Conservation (phyloP, 2,329 filamentous ascomycete genomes). For the Ophiobolus disseminans region DNA sequence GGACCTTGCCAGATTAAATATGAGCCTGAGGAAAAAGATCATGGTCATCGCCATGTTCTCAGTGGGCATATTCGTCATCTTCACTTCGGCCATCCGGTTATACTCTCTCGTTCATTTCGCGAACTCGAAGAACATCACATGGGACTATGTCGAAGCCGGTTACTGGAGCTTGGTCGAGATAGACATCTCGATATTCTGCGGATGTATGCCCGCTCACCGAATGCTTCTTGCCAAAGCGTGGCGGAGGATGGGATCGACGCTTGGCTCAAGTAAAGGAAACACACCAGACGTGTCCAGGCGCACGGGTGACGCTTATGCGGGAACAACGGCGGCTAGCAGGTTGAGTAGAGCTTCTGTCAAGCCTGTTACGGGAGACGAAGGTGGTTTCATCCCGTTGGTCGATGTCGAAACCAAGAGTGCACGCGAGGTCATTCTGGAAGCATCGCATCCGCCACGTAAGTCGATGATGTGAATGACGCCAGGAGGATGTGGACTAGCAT, state of each 20-base stretch:
- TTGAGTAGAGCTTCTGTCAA: conserved; percentile 18
- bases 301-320: neutral
- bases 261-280: conserved; percentile 12
- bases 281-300: conserved; percentile 5
- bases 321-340: conserved; percentile 5
- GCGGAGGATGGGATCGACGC: conserved; percentile 22
- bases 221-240: conserved; percentile 20
- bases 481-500: too few species aligned
- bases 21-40: conserved; percentile 43
- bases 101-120: conserved; percentile 52
- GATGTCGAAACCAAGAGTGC: conserved; percentile 23
- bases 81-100: conserved; percentile 52
- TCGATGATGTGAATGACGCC: conserved; percentile 11
- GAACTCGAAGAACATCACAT: conserved; percentile 49
- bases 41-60: conserved; percentile 47
- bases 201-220: conserved; percentile 49
- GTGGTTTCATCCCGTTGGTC: conserved; percentile 29
- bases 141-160: conserved; percentile 49
- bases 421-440: conserved; percentile 3
- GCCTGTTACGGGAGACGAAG: conserved; percentile 22
- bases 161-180: conserved; percentile 53
- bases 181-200: conserved; percentile 44
- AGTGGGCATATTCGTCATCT: conserved; percentile 50
- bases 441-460: conserved; percentile 5
- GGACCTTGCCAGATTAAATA: conserved; percentile 38